Evolutionary conservation across 768 basidiomycete genomes (phyloP).

Genomic region (Panaeolus papilionaceus): DNA sequence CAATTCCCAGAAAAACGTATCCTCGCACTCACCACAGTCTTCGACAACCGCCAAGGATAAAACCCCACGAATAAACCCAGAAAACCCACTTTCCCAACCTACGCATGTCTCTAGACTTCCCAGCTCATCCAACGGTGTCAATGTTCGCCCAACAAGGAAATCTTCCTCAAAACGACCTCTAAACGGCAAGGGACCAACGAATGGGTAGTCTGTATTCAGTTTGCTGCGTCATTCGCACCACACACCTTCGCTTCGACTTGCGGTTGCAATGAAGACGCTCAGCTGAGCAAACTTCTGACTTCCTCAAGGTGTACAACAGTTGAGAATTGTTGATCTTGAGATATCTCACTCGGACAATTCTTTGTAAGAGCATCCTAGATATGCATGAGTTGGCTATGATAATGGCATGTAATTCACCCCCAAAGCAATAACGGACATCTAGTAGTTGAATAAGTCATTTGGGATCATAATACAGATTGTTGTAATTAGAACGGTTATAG

Average conservation of each 20-base stretch:
- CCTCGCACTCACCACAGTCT: not conserved
- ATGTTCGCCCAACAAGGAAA: not conserved
- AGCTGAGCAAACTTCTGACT: not conserved
- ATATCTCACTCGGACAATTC: not conserved
- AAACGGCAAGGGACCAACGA: not conserved
- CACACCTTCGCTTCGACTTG: not conserved
- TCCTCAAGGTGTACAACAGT: conserved; percentile 3
- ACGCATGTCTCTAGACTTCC: not conserved
- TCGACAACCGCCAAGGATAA: conserved; percentile 16
- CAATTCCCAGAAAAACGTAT: conserved; percentile 4
- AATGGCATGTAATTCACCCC: not conserved
- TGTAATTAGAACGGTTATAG: conserved; percentile 23
- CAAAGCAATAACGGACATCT: conserved; percentile 19
- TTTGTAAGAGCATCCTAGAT: conserved; percentile 3
- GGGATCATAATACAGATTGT: conserved; percentile 31
- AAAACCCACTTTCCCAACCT: not conserved
- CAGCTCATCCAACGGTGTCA: not conserved
- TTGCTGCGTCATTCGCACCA: not conserved
- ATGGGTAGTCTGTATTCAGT: not conserved
- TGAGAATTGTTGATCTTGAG: not conserved
- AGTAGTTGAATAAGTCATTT: conserved; percentile 7
- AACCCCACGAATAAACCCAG: conserved; percentile 14
- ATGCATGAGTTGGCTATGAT: not conserved
- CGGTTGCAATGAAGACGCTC: not conserved
- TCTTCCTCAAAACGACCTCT: not conserved